A percentile compares a stretch with the other conserved stretches of the same genome.
Evolutionary conservation across 2,329 filamentous ascomycete species (phyloP).

Genomic region (Calonectria pteridis): DNA sequence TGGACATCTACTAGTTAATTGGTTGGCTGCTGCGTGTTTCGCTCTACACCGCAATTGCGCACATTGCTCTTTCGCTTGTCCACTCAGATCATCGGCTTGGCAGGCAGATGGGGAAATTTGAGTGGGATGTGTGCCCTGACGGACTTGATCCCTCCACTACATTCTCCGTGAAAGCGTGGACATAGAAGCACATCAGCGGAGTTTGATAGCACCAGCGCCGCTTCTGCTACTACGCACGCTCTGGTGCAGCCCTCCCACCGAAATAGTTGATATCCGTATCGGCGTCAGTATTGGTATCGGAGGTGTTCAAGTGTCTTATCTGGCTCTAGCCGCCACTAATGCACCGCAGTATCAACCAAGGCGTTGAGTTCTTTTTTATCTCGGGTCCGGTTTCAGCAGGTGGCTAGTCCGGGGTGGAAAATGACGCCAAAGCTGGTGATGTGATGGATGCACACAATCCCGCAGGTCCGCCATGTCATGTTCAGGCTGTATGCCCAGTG

Average conservation of each 20-base stretch:
- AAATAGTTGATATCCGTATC: background rate
- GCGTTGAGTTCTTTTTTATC: background rate
- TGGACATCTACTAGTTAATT: background rate
- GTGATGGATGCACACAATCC: background rate
- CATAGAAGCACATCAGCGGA: background rate
- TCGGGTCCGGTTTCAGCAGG: conserved; percentile 1
- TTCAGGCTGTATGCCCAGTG: background rate
- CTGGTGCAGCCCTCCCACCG: background rate
- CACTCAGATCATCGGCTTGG: background rate
- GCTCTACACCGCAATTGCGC: background rate
- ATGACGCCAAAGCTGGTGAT: background rate
- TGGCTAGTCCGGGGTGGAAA: background rate
- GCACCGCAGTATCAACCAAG: conserved; percentile 8
- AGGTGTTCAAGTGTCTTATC: conserved; percentile 15
- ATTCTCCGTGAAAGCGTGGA: background rate
- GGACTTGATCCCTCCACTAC: background rate
- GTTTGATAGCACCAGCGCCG: background rate
- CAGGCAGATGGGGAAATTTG: conserved; percentile 8
- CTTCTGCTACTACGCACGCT: background rate
- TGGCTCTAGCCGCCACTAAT: conserved; percentile 16
- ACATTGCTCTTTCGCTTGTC: background rate
- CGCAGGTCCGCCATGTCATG: background rate
- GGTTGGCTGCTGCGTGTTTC: background rate
- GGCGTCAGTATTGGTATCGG: background rate
- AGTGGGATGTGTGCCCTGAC: conserved; percentile 4